Conservation (phyloP, 768 basidiomycete species). For the Tylopilus plumbeoviolaceoides region DNA sequence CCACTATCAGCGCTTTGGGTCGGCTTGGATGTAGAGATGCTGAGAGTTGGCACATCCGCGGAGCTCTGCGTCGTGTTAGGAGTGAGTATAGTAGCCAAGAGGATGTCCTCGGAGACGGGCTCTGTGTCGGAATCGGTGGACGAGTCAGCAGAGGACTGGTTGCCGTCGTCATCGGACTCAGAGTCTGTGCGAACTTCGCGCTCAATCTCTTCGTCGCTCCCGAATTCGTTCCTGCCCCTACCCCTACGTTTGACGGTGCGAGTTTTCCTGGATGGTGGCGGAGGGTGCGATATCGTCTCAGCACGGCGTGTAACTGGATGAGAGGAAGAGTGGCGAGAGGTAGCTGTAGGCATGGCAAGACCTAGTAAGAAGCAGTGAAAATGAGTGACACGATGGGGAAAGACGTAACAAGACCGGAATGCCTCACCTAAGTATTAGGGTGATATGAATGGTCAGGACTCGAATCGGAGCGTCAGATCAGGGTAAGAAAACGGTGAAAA, state of each 20-base stretch:
- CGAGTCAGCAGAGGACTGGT: constrained; percentile 54
- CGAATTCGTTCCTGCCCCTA: constrained; percentile 51
- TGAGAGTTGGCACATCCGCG: constrained; percentile 33
- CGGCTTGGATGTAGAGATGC: constrained; percentile 22
- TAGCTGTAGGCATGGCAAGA: constrained; percentile 45
- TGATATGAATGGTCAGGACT: constrained; percentile 13
- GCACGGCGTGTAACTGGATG: constrained; percentile 29
- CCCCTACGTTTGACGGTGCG: constrained; percentile 58
- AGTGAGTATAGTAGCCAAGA: constrained; percentile 51
- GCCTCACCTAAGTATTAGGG: constrained; percentile 29
- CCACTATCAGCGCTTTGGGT: constrained; percentile 29
- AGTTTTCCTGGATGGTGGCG: constrained; percentile 32
- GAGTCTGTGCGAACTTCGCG: constrained; percentile 70
- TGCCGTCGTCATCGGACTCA: constrained; percentile 53
- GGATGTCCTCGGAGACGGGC: constrained; percentile 61
- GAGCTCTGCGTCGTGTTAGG: constrained; percentile 66
- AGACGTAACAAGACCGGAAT: constrained; percentile 24
- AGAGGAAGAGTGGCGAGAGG: constrained; percentile 31
- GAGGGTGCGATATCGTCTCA: constrained; percentile 31
- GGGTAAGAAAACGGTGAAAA: constrained; percentile 18
- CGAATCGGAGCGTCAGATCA: constrained; percentile 23
- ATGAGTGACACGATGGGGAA: constrained; percentile 15
- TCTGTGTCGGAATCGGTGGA: constrained; percentile 70
- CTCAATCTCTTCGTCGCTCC: constrained; percentile 76
- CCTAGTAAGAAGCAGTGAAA: constrained; percentile 5